These are phyloP conservation scores for Thelephora terrestris DNA, from an alignment of 1,284 basidiomycete species.

Conservation along the genomic window DNA sequence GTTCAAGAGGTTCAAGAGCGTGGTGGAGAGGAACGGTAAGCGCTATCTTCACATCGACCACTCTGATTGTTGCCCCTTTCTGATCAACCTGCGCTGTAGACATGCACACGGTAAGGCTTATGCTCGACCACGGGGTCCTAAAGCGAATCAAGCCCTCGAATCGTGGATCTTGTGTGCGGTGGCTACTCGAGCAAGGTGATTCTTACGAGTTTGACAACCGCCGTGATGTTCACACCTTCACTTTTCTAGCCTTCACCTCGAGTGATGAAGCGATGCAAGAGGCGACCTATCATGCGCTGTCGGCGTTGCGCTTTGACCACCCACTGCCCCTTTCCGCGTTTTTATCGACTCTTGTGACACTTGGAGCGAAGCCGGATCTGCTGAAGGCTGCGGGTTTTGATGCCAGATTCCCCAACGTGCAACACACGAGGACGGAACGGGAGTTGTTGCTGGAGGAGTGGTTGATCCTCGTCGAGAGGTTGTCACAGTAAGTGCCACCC, in stretches of 20 bases:
- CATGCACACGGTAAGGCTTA: neutral
- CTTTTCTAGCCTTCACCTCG: neutral
- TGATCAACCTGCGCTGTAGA: neutral
- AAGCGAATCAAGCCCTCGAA: slow-evolving; percentile 7
- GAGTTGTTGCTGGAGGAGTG: slow-evolving; percentile 12
- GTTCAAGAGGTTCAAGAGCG: slow-evolving; percentile 23
- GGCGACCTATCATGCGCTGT: neutral
- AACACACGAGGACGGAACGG: neutral
- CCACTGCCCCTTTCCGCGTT: slow-evolving; percentile 2
- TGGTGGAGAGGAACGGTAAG: slow-evolving; percentile 30
- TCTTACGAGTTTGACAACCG: neutral
- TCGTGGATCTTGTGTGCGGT: slow-evolving; percentile 11
- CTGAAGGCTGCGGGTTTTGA: slow-evolving; percentile 7
- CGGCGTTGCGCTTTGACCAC: neutral
- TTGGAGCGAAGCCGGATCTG: slow-evolving; percentile 12
- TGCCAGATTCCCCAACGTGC: slow-evolving; percentile 1
- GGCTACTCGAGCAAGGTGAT: slow-evolving; percentile 18
- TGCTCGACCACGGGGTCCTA: slow-evolving; percentile 26
- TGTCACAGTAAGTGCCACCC: slow-evolving; percentile 32
- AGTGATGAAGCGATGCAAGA: neutral
- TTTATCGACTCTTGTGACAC: slow-evolving; percentile 7
- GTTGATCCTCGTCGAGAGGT: slow-evolving; percentile 34
- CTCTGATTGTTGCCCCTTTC: neutral
- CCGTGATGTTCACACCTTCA: neutral
- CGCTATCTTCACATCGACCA: slow-evolving; percentile 1